Percentiles rank a stretch among this genome's conserved stretches.
These are phyloP conservation scores for Aureobasidium zeae DNA, from an alignment of 2,329 filamentous ascomycete species.

Conservation along the genomic window DNA sequence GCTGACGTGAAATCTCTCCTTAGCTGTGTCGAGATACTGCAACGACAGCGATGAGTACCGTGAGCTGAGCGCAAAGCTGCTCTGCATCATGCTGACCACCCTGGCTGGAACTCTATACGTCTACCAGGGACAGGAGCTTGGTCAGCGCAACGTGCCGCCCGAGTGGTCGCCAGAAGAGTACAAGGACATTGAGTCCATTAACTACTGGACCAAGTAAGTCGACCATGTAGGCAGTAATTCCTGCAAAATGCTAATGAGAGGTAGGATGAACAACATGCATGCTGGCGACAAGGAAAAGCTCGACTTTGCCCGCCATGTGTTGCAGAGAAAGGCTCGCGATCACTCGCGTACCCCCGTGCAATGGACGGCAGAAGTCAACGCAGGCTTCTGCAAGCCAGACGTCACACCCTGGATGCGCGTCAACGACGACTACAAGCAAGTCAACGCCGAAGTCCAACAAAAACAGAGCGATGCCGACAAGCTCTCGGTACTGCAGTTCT, in stretches of 20 bases:
- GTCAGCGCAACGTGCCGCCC: conserved; percentile 41
- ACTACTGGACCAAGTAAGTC: conserved; percentile 42
- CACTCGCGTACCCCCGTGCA: conserved; percentile 61
- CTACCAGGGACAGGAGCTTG: conserved; percentile 44
- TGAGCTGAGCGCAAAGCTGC: conserved; percentile 39
- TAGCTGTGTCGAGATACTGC: conserved; percentile 40
- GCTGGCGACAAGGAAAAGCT: conserved; percentile 30
- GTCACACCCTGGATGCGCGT: conserved; percentile 50
- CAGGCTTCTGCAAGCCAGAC: conserved; percentile 50
- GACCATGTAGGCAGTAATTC: not conserved
- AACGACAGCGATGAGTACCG: conserved; percentile 39
- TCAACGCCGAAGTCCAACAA: conserved; percentile 51
- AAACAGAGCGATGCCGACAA: conserved; percentile 21
- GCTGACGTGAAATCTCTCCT: too few relatives aligned
- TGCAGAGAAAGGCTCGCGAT: conserved; percentile 50
- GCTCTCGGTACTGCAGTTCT: conserved; percentile 50
- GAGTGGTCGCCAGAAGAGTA: conserved; percentile 39
- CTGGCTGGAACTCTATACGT: conserved; percentile 43
- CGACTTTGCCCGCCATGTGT: conserved; percentile 40
- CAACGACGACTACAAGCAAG: conserved; percentile 43
- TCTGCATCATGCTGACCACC: conserved; percentile 30
- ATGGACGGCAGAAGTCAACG: conserved; percentile 49
- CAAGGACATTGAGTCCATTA: conserved; percentile 46
- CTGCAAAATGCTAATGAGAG: conserved; percentile 8
- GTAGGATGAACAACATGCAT: conserved; percentile 31